A percentile compares a stretch with the other conserved stretches of the same genome.
These are phyloP conservation scores for Omphalea diandra DNA, from an alignment of 441 rosid genomes.

Conservation along the genomic window DNA sequence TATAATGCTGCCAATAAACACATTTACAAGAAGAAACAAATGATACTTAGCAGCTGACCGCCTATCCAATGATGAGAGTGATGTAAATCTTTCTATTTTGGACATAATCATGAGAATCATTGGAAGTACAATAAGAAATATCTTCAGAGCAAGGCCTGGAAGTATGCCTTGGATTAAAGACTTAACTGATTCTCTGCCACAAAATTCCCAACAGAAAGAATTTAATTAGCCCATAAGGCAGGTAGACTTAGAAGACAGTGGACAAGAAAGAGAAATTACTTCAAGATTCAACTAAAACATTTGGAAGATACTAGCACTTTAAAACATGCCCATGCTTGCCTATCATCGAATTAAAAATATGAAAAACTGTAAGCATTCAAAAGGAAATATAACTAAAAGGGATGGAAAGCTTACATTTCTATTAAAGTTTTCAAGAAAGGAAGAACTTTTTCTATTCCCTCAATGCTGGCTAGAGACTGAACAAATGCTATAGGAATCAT, in stretches of 20 bases:
- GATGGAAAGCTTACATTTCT: slow-evolving; percentile 42
- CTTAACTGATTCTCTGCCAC: slow-evolving; percentile 54
- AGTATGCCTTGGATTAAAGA: slow-evolving; percentile 85
- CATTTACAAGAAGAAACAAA: slow-evolving; percentile 68
- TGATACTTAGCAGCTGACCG: slow-evolving; percentile 73
- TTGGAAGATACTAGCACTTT: neutral
- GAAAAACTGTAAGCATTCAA: neutral
- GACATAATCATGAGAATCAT: slow-evolving; percentile 76
- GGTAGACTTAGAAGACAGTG: neutral
- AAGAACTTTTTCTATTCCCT: slow-evolving; percentile 67
- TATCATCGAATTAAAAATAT: neutral
- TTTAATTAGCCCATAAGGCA: slow-evolving; percentile 2
- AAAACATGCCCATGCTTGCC: neutral
- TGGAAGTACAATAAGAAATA: slow-evolving; percentile 76
- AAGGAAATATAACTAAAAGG: neutral
- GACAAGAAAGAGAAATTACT: neutral
- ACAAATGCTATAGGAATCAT: slow-evolving; percentile 85
- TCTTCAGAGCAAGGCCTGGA: slow-evolving; percentile 81
- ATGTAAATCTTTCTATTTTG: slow-evolving; percentile 66
- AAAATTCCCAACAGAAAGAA: slow-evolving; percentile 13
- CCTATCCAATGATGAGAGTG: slow-evolving; percentile 70
- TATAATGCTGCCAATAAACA: slow-evolving; percentile 75
- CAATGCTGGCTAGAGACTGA: slow-evolving; percentile 85
- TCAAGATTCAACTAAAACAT: neutral
- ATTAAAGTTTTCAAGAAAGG: slow-evolving; percentile 67